A percentile compares a stretch with the other conserved stretches of the same genome.
phyloP scores from a whole-genome alignment of 2,329 filamentous ascomycete species.

The Zymoseptoria crescenta region DNA sequence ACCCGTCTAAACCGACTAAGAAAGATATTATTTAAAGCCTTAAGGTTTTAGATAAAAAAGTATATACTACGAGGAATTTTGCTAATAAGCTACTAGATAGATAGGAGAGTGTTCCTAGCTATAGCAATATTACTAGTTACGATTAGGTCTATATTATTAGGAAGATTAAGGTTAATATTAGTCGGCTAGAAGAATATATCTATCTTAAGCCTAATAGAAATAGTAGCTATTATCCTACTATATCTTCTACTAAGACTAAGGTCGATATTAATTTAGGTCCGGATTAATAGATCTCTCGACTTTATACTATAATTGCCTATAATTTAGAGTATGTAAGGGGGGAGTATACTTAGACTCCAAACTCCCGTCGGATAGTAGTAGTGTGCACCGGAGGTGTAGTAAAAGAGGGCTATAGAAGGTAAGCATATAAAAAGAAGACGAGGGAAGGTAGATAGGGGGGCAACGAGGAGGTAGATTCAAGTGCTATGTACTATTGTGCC shows the following conservation, averaged over 20 bases:
- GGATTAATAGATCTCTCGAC: conserved; percentile 42
- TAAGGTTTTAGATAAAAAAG: conserved; percentile 39
- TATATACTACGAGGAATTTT: conserved; percentile 51
- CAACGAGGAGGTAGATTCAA: too few relatives aligned
- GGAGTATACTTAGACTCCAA: too few relatives aligned
- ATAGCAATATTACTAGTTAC: conserved; percentile 72
- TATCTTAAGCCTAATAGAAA: conserved; percentile 20
- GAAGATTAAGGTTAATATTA: conserved; percentile 66
- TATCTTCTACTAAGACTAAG: conserved; percentile 33
- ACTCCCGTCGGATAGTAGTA: too few relatives aligned
- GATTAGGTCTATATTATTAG: conserved; percentile 83
- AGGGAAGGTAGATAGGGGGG: too few relatives aligned
- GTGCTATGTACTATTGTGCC: too few relatives aligned
- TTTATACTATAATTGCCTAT: conserved; percentile 44
- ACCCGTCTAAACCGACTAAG: conserved; percentile 33
- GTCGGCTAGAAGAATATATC: conserved; percentile 46
- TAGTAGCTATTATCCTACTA: conserved; percentile 17
- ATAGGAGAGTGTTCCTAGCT: conserved; percentile 49
- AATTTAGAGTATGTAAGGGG: conserved; percentile 34
- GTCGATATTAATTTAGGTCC: conserved; percentile 76
- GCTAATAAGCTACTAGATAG: conserved; percentile 44
- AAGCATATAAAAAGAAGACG: too few relatives aligned
- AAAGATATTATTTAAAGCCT: conserved; percentile 38
- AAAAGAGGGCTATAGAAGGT: too few relatives aligned
- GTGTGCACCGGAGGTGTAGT: too few relatives aligned